A percentile compares a stretch with the other conserved stretches of the same genome.
These are phyloP conservation scores for Podospora bellae-mahoneyi DNA, from an alignment of 495 filamentous ascomycete species.

Conservation along the genomic window DNA sequence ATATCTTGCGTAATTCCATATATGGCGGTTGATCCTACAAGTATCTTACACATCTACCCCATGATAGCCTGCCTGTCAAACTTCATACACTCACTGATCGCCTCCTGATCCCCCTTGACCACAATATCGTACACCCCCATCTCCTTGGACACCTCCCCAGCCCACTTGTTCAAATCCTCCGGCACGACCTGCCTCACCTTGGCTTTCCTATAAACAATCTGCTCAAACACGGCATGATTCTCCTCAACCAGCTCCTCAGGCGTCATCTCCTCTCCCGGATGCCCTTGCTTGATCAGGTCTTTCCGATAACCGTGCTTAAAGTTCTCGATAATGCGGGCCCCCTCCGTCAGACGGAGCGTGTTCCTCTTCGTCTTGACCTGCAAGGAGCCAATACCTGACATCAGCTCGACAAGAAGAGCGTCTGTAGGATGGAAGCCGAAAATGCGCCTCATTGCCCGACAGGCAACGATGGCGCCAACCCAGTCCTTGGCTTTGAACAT, in stretches of 20 bases:
- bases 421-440: constrained; percentile 52
- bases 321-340: constrained; percentile 31
- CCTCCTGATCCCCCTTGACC: constrained; percentile 19
- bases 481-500: constrained; percentile 45
- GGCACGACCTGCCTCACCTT: constrained; percentile 29
- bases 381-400: constrained; percentile 36
- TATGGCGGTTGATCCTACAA: too few species aligned
- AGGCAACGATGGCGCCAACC: constrained; percentile 57
- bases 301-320: constrained; percentile 25
- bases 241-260: constrained; percentile 28
- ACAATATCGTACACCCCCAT: constrained; percentile 52
- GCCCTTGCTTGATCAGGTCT: constrained; percentile 20
- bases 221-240: constrained; percentile 30
- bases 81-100: constrained; percentile 27
- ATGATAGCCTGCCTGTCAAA: constrained; percentile 9
- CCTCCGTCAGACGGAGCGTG: constrained; percentile 34
- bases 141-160: constrained; percentile 49
- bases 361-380: constrained; percentile 35
- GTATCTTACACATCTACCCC: background rate
- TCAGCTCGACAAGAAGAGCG: constrained; percentile 41
- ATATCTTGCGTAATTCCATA: too few species aligned
- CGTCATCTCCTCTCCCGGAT: constrained; percentile 23
- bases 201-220: constrained; percentile 42
- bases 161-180: constrained; percentile 38
- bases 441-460: constrained; percentile 50